Evolutionary conservation across 805 yeast species (phyloP), one percentile per base, ranked within the genome.

Genomic region (Ogataea salicorniae): DNA sequence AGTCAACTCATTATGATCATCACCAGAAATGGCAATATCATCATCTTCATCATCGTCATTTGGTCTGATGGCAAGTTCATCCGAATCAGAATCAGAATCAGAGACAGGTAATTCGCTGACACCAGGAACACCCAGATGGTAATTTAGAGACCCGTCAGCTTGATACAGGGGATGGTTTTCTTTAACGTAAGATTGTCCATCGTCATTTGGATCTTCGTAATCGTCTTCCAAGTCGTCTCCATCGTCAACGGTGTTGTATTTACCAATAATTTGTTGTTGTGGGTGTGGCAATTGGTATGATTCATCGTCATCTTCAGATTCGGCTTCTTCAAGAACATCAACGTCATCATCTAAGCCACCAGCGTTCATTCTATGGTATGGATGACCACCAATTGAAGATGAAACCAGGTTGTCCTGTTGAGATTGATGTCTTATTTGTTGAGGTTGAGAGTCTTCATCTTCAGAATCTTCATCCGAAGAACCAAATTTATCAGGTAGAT

Each of bases 181-280:
- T 60, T 79, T 83, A 45, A 80, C 79, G 63, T 85, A 85, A 1
- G 87, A 81, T 59, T 79, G 80, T 0, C 92, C 92, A 58, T 85
- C 92, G 62, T 86, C 92, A 58, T 85, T 84, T 1, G 92, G 91
- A 60, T 85, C 91, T 56, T 79, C 80, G 57, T 85, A 84, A 50
- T 83, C 90, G 50, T 85, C 91, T 56, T 79, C 80, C 57, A 84
- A 83, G 49, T 83, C 90, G 50, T 84, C 89, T 14, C 77, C 86
- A 26, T 75, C 77, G 29, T 71, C 74, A 13, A 44, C 46, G 34
- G 33, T 22, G 17, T 43, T 43, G 17, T 35, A 41, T 17, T 33
- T 18, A 6, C 20, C 37, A 14, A 14, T 16, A n/a, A 7, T n/a
- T 15, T 23, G 18, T 6, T 22, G 33, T 22, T 17, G 13, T 20